Conservation (phyloP, 805 yeast species). For the Brettanomyces sp. region DNA sequence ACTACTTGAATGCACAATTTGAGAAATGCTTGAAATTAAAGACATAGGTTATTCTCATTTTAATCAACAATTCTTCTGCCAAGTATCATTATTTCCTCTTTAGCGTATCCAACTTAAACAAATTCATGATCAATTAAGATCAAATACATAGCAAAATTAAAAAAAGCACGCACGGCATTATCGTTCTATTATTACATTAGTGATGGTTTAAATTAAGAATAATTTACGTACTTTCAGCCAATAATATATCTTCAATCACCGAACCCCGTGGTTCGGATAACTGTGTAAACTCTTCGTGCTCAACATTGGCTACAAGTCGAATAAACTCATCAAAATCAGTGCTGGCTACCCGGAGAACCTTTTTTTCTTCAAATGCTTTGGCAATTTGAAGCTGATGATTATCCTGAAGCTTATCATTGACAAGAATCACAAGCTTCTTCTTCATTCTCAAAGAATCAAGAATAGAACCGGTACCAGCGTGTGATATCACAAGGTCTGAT, state of each 20-base stretch:
- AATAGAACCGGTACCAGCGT: slow-evolving; percentile 90
- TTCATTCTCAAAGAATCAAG: slow-evolving; percentile 56
- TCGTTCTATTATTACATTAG: too few species aligned
- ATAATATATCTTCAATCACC: slow-evolving; percentile 12
- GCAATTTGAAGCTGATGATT: slow-evolving; percentile 83
- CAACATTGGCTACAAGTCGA: slow-evolving; percentile 7
- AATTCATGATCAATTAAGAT: too few species aligned
- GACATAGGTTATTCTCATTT: too few species aligned
- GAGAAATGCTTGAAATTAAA: too few species aligned
- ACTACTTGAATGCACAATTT: too few species aligned
- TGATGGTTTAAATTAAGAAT: too few species aligned
- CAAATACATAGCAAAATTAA: too few species aligned
- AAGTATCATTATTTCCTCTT: too few species aligned
- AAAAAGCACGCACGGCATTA: too few species aligned
- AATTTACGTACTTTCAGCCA: not conserved
- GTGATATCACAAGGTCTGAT: slow-evolving; percentile 65
- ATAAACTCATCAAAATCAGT: slow-evolving; percentile 12
- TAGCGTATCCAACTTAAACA: too few species aligned
- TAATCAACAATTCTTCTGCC: too few species aligned
- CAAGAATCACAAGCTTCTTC: slow-evolving; percentile 58
- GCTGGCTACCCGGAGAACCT: slow-evolving; percentile 19
- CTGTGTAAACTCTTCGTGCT: slow-evolving; percentile 5
- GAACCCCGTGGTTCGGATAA: slow-evolving; percentile 18
- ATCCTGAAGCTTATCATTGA: slow-evolving; percentile 68
- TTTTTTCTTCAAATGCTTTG: slow-evolving; percentile 31